Evolutionary conservation across 1,284 basidiomycete genomes (phyloP).

Genomic region (Schizophyllum commune): DNA sequence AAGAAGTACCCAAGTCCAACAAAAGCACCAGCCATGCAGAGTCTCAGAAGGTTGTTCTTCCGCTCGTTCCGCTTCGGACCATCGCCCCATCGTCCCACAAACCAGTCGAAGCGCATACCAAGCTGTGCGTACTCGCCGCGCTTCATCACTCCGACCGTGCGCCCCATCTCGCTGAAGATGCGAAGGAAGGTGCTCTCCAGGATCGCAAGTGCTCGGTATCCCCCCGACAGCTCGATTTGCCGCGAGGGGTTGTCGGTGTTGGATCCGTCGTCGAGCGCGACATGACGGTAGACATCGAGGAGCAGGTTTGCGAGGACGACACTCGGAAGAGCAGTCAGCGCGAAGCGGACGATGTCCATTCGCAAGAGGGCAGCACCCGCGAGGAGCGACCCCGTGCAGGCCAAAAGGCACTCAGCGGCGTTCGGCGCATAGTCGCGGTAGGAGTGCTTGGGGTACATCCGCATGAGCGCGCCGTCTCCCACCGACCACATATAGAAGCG

Average conservation of each 20-base stretch:
- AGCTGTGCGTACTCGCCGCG: conserved; percentile 32
- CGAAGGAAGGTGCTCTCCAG: conserved; percentile 43
- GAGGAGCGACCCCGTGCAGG: conserved; percentile 15
- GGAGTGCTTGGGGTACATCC: conserved; percentile 36
- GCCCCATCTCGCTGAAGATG: conserved; percentile 43
- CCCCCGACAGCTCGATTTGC: conserved; percentile 27
- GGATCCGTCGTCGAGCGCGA: conserved; percentile 31
- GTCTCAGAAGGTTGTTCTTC: conserved; percentile 21
- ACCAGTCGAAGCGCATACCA: conserved; percentile 48
- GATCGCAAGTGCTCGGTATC: conserved; percentile 33
- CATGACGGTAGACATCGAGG: conserved; percentile 42
- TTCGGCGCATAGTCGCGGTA: conserved; percentile 43
- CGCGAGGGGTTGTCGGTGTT: conserved; percentile 15
- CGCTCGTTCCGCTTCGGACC: conserved; percentile 35
- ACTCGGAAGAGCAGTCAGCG: conserved; percentile 17
- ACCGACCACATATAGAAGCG: conserved; percentile 53
- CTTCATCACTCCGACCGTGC: conserved; percentile 36
- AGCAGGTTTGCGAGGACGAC: conserved; percentile 34
- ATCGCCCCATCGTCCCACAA: conserved; percentile 32
- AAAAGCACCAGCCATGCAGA: too few relatives aligned
- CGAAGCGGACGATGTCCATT: conserved; percentile 12
- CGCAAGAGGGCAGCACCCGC: background rate
- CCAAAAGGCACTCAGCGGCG: conserved; percentile 37
- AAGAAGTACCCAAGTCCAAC: too few relatives aligned
- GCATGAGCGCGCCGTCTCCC: conserved; percentile 47